A percentile compares a stretch with the other conserved stretches of the same genome.
Evolutionary conservation across 768 basidiomycete species (phyloP).

Genomic region (Lentinula raphanica): DNA sequence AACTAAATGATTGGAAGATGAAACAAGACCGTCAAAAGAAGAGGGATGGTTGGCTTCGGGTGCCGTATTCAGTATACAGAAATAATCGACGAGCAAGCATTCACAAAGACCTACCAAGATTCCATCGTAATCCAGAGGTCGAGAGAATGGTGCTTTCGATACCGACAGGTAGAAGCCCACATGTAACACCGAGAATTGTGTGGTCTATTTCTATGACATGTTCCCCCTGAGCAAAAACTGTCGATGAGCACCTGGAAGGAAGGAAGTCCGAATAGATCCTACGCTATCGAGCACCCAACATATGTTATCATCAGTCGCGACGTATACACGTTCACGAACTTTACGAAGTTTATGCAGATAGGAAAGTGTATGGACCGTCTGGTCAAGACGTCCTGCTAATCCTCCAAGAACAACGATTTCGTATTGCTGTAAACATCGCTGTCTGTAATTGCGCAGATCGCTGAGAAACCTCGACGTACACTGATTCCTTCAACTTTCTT

Average conservation of each 20-base stretch:
- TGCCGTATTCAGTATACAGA: background rate
- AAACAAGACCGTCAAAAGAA: conserved; percentile 79
- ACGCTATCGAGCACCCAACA: conserved; percentile 86
- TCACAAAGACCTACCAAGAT: conserved; percentile 54
- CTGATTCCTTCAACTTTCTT: conserved; percentile 26
- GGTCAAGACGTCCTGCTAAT: conserved; percentile 86
- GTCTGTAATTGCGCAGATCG: background rate
- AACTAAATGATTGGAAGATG: conserved; percentile 90
- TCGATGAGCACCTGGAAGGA: background rate
- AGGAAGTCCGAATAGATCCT: conserved; percentile 16
- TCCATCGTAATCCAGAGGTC: conserved; percentile 85
- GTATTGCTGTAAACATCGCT: conserved; percentile 33
- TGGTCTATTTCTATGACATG: conserved; percentile 79
- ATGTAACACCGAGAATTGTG: conserved; percentile 72
- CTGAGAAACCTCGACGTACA: conserved; percentile 24
- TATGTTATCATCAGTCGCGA: conserved; percentile 84
- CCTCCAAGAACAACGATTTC: conserved; percentile 83
- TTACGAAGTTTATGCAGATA: conserved; percentile 76
- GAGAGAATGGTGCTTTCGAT: conserved; percentile 70
- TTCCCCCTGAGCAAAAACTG: conserved; percentile 46
- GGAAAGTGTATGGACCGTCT: conserved; percentile 87
- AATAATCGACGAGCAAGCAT: background rate
- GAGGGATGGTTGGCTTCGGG: conserved; percentile 55
- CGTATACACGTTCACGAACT: conserved; percentile 55
- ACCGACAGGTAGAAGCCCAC: conserved; percentile 92